Conservation (phyloP, 2,329 filamentous ascomycete species). For the Cytospora paraplurivora region DNA sequence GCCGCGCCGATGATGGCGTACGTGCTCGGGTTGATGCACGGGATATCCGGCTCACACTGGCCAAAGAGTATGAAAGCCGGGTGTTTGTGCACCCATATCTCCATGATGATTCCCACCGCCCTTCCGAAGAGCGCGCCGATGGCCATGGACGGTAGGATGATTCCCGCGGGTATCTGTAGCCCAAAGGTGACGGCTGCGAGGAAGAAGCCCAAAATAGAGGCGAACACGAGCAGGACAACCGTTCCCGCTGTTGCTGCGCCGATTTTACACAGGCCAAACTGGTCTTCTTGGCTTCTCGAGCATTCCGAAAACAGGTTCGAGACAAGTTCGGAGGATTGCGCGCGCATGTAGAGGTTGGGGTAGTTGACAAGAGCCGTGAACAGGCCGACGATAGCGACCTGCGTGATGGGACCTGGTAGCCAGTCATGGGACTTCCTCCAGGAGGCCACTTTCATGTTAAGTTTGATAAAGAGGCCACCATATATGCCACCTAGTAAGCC, state of each 20-base stretch:
- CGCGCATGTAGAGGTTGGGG: slow-evolving; percentile 94
- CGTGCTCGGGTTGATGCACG: slow-evolving; percentile 89
- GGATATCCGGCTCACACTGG: slow-evolving; percentile 80
- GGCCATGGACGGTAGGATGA: slow-evolving; percentile 94
- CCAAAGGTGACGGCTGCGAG: slow-evolving; percentile 90
- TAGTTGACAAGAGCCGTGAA: slow-evolving; percentile 90
- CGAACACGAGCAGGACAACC: slow-evolving; percentile 79
- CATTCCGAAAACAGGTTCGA: slow-evolving; percentile 93
- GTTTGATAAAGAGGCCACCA: slow-evolving; percentile 89
- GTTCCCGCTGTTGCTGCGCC: slow-evolving; percentile 81
- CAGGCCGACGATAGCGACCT: slow-evolving; percentile 78
- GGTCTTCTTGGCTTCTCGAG: slow-evolving; percentile 77
- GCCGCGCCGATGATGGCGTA: slow-evolving; percentile 97
- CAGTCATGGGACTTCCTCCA: slow-evolving; percentile 72
- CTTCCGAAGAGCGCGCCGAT: slow-evolving; percentile 90
- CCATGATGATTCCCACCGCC: slow-evolving; percentile 84
- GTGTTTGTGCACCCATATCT: slow-evolving; percentile 81
- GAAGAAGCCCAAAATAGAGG: slow-evolving; percentile 80
- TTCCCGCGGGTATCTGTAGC: slow-evolving; percentile 89
- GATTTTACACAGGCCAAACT: slow-evolving; percentile 86
- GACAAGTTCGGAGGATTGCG: slow-evolving; percentile 87
- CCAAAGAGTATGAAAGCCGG: slow-evolving; percentile 75
- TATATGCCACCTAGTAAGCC: slow-evolving; percentile 92
- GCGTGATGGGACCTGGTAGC: slow-evolving; percentile 72
- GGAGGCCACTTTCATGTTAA: slow-evolving; percentile 83